Evolutionary conservation across 2,329 filamentous ascomycete genomes (phyloP), one percentile per base, ranked within the genome.

Genomic region (Colletotrichum australisinense): DNA sequence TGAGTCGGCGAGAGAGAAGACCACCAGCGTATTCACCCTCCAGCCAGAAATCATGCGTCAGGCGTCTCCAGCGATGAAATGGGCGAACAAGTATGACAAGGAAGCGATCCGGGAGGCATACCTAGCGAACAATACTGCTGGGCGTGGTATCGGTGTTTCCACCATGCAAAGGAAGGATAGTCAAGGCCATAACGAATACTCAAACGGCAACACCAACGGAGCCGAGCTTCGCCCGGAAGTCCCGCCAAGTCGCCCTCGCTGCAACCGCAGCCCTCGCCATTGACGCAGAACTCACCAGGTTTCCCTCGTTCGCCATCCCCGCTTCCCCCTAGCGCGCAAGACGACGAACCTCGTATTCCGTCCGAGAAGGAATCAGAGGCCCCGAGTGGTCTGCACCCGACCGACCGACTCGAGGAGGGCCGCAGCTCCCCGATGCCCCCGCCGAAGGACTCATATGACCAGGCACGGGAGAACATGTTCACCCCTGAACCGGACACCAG

Each of bases 31-130:
- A 69, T 89, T 98, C 79, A 98, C 95, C 3, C 86, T 98, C 59
- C 95, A 98, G 80, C 93, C 95, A 1, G 89, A 92, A 66, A 93
- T 98, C 74, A 88, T 95, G 78, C 95, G 88, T 66, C 97, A 98
- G 81, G 96, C 95, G 22, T 97, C 94, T 9, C 94, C 95, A 28
- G 97, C 97, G 1, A 93, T 99, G 92, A 97, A 98, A 82, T 99
- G 97, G 97, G 95, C 96, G 38, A 96, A 89, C 82, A 95, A 95
- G 78, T 98, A 98, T 80, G 97, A 98, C 83, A 97, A 97, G 83
- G 92, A 97, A 78, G 88, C 93, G 8, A 93, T 97, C 75, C 92
- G 95, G 67, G 92, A 94, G 75, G 92, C 94, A n/a, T 98, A 98
- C 82, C 87, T 98, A 64, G 90, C 91, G 58, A 92, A 97, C 79